Evolutionary conservation across 768 basidiomycete species (phyloP).

Genomic region (Piloderma croceum): DNA sequence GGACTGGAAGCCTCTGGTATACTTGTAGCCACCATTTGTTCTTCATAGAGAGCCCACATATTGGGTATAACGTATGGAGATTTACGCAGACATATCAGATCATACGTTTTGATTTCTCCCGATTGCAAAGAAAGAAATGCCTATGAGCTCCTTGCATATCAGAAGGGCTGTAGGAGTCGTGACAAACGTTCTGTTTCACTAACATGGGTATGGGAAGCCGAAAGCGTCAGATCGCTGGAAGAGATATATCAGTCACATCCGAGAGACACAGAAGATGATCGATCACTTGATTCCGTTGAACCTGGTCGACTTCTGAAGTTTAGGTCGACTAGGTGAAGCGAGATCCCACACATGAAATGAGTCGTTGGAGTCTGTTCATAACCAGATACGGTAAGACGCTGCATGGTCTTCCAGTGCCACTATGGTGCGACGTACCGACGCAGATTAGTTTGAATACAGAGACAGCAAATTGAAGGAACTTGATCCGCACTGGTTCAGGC

Average conservation of each 20-base stretch:
- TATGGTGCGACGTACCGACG: conserved; percentile 42
- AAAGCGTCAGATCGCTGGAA: conserved; percentile 51
- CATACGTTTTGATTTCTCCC: conserved; percentile 68
- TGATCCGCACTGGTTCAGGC: conserved; percentile 42
- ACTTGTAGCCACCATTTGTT: conserved; percentile 41
- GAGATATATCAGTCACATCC: background rate
- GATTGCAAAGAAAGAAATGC: conserved; percentile 45
- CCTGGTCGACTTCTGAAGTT: conserved; percentile 44
- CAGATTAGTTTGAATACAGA: conserved; percentile 52
- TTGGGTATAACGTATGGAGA: conserved; percentile 70
- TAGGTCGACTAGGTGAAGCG: conserved; percentile 45
- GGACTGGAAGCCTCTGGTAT: conserved; percentile 29
- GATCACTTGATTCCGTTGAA: conserved; percentile 26
- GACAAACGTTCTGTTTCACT: too few species aligned
- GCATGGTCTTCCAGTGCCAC: too few species aligned
- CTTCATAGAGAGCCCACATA: conserved; percentile 69
- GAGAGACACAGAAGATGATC: conserved; percentile 8
- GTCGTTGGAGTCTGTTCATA: conserved; percentile 50
- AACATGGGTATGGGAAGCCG: conserved; percentile 72
- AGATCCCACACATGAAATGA: conserved; percentile 61
- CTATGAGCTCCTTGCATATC: conserved; percentile 17
- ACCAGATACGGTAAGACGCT: too few species aligned
- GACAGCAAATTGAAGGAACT: conserved; percentile 57
- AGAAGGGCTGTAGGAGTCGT: too few species aligned
- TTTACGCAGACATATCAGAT: conserved; percentile 60